phyloP scores from a whole-genome alignment of 2,329 filamentous ascomycete genomes.

The Endoconidiophora laricicola region DNA sequence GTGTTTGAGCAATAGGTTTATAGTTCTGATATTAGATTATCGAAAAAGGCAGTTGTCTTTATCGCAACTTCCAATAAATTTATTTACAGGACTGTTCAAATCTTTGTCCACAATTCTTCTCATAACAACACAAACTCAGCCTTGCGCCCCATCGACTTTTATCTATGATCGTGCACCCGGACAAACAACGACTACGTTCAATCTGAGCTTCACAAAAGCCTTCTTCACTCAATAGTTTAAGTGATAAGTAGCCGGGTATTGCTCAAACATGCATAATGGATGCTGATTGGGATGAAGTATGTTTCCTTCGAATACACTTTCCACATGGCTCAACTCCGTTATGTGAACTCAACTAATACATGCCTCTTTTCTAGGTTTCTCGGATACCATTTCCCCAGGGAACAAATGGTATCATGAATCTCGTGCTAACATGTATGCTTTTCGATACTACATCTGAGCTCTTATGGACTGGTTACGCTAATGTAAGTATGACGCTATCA shows the following conservation, averaged over 20 bases:
- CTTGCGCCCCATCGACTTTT: not conserved
- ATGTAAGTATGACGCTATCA: conserved; percentile 1
- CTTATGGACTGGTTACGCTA: conserved; percentile 67
- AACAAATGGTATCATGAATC: conserved; percentile 48
- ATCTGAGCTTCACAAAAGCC: too few species aligned
- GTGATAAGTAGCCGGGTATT: not conserved
- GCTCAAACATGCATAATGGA: conserved; percentile 32
- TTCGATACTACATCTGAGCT: conserved; percentile 86
- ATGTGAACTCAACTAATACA: not conserved
- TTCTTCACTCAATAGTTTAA: not conserved
- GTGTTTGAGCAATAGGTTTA: too few species aligned
- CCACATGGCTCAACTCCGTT: not conserved
- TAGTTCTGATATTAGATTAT: too few species aligned
- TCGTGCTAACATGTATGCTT: conserved; percentile 57
- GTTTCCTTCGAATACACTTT: conserved; percentile 15
- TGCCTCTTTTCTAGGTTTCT: conserved; percentile 40
- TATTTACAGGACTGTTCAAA: not conserved
- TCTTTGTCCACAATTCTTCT: not conserved
- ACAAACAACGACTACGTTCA: too few species aligned
- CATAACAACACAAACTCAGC: not conserved
- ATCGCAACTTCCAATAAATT: too few species aligned
- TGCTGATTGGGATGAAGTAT: conserved; percentile 51
- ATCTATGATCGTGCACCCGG: not conserved
- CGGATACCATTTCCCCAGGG: conserved; percentile 67
- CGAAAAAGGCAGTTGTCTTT: too few species aligned